Percentiles rank a stretch among this genome's conserved stretches.
Evolutionary conservation across 768 basidiomycete genomes (phyloP).

Genomic region (Naematelia aurantialba): DNA sequence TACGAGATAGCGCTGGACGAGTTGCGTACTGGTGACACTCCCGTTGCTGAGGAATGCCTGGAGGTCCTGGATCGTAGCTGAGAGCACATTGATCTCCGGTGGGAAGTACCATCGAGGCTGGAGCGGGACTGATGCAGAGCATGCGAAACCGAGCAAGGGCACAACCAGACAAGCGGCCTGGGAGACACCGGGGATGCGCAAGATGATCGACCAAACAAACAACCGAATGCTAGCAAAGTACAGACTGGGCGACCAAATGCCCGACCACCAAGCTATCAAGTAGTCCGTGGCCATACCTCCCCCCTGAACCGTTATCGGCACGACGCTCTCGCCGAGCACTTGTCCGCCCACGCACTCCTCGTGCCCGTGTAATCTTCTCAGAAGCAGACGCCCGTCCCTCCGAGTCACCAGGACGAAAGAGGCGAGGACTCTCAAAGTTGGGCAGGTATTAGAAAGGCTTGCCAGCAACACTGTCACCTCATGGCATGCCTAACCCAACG

Average conservation of each 20-base stretch:
- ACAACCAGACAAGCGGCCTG: neutral
- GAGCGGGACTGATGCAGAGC: conserved; percentile 22
- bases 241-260: neutral
- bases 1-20: conserved; percentile 29
- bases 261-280: neutral
- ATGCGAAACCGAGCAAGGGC: neutral
- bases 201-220: neutral
- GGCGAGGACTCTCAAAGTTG: no score
- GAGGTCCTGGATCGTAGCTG: conserved; percentile 29
- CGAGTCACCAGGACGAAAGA: no score
- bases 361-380: no score
- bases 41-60: conserved; percentile 24
- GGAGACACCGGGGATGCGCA: neutral
- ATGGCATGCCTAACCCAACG: no score
- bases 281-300: no score
- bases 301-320: no score
- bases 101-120: conserved; percentile 11
- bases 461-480: no score
- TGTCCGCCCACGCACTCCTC: no score
- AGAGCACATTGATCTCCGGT: conserved; percentile 22
- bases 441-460: no score
- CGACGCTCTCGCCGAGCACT: no score
- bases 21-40: conserved; percentile 26
- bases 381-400: no score
- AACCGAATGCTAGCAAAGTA: neutral